Evolutionary conservation across 352 stramenopile species (phyloP).

Genomic region (Blastocystis sp.): DNA sequence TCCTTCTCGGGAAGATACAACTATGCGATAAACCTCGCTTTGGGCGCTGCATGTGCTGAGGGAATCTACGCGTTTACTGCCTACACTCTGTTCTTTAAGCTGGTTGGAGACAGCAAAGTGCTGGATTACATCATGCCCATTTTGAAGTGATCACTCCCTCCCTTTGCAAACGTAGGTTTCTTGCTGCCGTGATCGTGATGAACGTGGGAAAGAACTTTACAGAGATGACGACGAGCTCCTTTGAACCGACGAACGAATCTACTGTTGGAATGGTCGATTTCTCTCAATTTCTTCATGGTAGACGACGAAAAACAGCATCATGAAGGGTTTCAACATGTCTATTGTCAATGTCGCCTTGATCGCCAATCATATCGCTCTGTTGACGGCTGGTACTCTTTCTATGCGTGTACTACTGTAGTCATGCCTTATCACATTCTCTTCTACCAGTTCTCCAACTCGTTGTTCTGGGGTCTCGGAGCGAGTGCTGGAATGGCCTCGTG

Average conservation of each 20-base stretch:
- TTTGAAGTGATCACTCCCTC: neutral
- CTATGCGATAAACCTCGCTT: slow-evolving; percentile 3
- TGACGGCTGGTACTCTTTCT: neutral
- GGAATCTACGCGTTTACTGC: slow-evolving; percentile 16
- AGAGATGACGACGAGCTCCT: slow-evolving; percentile 5
- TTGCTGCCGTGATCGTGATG: slow-evolving; percentile 27
- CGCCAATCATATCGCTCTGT: slow-evolving; percentile 38
- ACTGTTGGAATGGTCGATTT: neutral
- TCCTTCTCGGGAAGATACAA: slow-evolving; percentile 44
- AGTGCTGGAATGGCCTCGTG: neutral
- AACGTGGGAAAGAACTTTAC: slow-evolving; percentile 40
- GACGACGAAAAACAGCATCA: neutral
- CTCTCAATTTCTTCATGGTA: neutral
- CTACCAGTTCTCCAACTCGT: neutral
- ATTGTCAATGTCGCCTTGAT: slow-evolving; percentile 37
- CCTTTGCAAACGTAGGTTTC: neutral
- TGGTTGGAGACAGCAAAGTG: slow-evolving; percentile 40
- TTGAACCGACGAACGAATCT: slow-evolving; percentile 22
- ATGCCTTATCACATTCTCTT: slow-evolving; percentile 25
- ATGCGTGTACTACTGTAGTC: neutral
- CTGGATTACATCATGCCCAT: slow-evolving; percentile 45
- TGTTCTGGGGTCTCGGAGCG: slow-evolving; percentile 25
- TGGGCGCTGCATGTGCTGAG: neutral
- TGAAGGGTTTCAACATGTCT: slow-evolving; percentile 25
- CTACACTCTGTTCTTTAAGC: slow-evolving; percentile 34